Conservation (phyloP, 495 filamentous ascomycete species). For the Aspergillus affinis region DNA sequence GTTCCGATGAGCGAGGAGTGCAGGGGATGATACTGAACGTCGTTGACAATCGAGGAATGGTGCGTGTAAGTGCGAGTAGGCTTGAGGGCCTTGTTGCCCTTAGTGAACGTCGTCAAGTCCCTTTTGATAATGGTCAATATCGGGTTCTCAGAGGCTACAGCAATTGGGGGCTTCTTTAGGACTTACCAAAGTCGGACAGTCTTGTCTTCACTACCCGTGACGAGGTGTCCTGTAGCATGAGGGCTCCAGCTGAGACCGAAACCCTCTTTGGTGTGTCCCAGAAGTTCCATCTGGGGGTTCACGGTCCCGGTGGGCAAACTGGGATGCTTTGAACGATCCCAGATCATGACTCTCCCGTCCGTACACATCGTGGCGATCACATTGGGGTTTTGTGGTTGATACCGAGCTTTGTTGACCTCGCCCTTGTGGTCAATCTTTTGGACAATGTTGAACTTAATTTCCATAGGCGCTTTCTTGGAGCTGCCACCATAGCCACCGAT, state of each 20-base stretch:
- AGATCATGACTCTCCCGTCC: constrained; percentile 85
- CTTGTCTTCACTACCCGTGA: constrained; percentile 85
- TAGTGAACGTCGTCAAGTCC: constrained; percentile 73
- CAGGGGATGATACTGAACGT: constrained; percentile 90
- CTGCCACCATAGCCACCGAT: constrained; percentile 83
- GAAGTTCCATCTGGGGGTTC: constrained; percentile 77
- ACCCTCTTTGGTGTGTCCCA: constrained; percentile 88
- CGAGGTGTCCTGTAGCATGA: constrained; percentile 75
- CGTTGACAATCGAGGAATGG: constrained; percentile 89
- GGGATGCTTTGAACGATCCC: constrained; percentile 92
- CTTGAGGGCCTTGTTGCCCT: constrained; percentile 66
- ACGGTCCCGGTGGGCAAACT: constrained; percentile 67
- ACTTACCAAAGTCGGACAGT: constrained; percentile 85
- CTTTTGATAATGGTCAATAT: constrained; percentile 47
- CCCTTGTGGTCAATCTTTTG: constrained; percentile 96
- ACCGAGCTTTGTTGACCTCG: constrained; percentile 97
- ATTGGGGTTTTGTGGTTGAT: constrained; percentile 96
- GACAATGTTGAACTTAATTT: constrained; percentile 79
- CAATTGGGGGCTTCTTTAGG: constrained; percentile 18
- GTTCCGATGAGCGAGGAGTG: constrained; percentile 81
- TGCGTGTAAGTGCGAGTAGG: constrained; percentile 77
- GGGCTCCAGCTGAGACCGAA: constrained; percentile 94
- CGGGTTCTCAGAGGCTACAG: constrained; percentile 12
- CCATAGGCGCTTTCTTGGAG: constrained; percentile 64
- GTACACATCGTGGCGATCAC: constrained; percentile 93